Evolutionary conservation across 331 rosid species (phyloP), one percentile per base, ranked within the genome.

Genomic region (Malus hybrid): DNA sequence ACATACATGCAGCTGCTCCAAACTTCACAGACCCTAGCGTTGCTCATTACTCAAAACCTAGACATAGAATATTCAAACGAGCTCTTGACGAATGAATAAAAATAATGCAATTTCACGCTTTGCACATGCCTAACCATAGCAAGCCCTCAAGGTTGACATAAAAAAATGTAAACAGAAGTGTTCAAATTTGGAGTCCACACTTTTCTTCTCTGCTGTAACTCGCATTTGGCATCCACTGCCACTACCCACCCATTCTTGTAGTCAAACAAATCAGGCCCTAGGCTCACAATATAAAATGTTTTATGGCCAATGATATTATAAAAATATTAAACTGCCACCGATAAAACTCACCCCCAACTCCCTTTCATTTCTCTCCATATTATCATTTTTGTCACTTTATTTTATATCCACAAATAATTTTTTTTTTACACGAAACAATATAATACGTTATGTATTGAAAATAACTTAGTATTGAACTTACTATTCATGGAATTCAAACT

Each of bases 251-350:
- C 2, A 52, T 32, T 5, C 31, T 20, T 13, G 8, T 10, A 22
- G 71, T 67, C 71, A 67, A 67, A 67, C 55, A 67, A 67, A 20
- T 67, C 71, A 20, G 10, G 71, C 71, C 20, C 71, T 10, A 18
- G 36, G 12, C 66, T 14, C 33, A 31, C 10, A 15, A 15, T 29
- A 31, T 6, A 64, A 52, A 50, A 39, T 39, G 44, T 39, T 39
- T 57, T 19, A 19, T 57, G 63, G 15, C 6, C 34, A 61, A 24
- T 57, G 22, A 24, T 61, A 61, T 11, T 5, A 61, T 7, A 57
- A 55, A 55, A 57, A 20, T 0, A 57, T 8, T 3, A 1, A 20
- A 4, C 14, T 57, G 64, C 31, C 64, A n/a, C 7, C 64, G 5
- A 10, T 10, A 22, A 20, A 5, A 57, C 13, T 57, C 7, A 22